A percentile compares a stretch with the other conserved stretches of the same genome.
Conservation (phyloP, 1,284 basidiomycete genomes). For the Puccinia horiana region DNA sequence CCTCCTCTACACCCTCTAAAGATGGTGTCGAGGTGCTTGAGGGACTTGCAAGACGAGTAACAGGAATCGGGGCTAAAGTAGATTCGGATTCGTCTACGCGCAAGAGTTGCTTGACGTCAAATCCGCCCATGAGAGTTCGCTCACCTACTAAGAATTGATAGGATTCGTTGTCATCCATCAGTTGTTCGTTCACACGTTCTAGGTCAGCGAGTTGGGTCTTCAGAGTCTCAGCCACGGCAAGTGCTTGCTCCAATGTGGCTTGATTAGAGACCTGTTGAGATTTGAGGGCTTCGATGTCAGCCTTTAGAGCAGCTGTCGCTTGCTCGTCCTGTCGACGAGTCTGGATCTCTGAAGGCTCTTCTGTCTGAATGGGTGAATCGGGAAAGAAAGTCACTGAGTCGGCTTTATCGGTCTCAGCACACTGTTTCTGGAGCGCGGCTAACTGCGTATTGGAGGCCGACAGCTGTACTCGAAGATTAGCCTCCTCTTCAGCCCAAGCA, state of each 20-base stretch:
- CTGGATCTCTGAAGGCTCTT: too few species aligned
- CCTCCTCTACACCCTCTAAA: conserved; percentile 34
- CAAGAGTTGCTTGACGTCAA: conserved; percentile 59
- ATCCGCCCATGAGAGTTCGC: conserved; percentile 75
- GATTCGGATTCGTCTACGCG: conserved; percentile 60
- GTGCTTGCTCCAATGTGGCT: conserved; percentile 7
- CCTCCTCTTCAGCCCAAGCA: conserved; percentile 30
- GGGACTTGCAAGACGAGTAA: conserved; percentile 4
- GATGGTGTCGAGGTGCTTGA: conserved; percentile 22
- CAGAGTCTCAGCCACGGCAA: conserved; percentile 21
- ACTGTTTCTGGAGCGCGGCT: conserved; percentile 18
- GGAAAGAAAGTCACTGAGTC: neutral
- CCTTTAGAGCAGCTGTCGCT: neutral
- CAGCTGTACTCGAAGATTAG: conserved; percentile 10
- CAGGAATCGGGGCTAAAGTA: neutral
- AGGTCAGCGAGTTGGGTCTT: conserved; percentile 36
- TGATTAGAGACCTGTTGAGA: neutral
- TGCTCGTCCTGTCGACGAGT: neutral
- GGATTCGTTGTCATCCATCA: conserved; percentile 83
- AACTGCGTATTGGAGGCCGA: conserved; percentile 1
- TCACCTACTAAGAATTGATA: conserved; percentile 88
- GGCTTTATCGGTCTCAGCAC: neutral
- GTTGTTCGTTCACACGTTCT: conserved; percentile 49
- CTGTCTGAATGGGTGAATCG: neutral
- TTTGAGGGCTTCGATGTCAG: conserved; percentile 21